A percentile compares a stretch with the other conserved stretches of the same genome.
These are phyloP conservation scores for Leucocoprinus birnbaumii DNA, from an alignment of 768 basidiomycete species.

Conservation along the genomic window DNA sequence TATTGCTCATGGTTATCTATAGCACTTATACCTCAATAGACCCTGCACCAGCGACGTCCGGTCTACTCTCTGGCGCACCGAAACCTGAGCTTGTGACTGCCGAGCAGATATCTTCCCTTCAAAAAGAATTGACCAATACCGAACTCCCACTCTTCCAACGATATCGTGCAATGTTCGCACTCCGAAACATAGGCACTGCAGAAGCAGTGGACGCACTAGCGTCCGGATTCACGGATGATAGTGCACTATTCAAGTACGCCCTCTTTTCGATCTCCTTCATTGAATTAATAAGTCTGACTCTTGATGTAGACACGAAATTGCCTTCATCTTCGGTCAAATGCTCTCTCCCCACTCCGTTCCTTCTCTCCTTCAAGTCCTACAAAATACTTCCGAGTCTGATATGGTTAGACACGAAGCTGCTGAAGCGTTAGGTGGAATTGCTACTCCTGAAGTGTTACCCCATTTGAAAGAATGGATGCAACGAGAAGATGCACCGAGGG, in stretches of 20 bases:
- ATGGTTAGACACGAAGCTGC: slow-evolving; percentile 99
- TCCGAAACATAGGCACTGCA: slow-evolving; percentile 87
- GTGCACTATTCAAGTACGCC: slow-evolving; percentile 88
- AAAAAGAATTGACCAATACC: slow-evolving; percentile 60
- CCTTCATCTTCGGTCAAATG: slow-evolving; percentile 97
- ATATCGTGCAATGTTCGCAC: slow-evolving; percentile 97
- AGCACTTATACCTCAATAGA: slow-evolving; percentile 84
- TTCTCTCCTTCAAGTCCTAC: slow-evolving; percentile 75
- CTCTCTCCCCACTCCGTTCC: slow-evolving; percentile 88
- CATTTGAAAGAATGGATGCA: slow-evolving; percentile 83
- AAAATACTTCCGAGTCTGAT: slow-evolving; percentile 70
- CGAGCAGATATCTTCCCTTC: slow-evolving; percentile 50
- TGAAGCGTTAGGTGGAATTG: slow-evolving; percentile 97
- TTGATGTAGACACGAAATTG: slow-evolving; percentile 83
- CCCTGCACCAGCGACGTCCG: slow-evolving; percentile 80
- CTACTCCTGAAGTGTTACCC: slow-evolving; percentile 86
- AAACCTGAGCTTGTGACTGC: slow-evolving; percentile 49
- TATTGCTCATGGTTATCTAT: slow-evolving; percentile 3
- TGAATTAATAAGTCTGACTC: no score
- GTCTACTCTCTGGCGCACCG: slow-evolving; percentile 51
- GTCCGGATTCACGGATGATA: slow-evolving; percentile 84
- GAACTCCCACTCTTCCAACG: slow-evolving; percentile 80
- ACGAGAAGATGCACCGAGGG: slow-evolving; percentile 75
- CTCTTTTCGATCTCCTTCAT: background rate
- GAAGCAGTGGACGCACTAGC: slow-evolving; percentile 90